Base-by-base conservation (phyloP, 441 rosid species). In the Eutrema salsugineum region DNA sequence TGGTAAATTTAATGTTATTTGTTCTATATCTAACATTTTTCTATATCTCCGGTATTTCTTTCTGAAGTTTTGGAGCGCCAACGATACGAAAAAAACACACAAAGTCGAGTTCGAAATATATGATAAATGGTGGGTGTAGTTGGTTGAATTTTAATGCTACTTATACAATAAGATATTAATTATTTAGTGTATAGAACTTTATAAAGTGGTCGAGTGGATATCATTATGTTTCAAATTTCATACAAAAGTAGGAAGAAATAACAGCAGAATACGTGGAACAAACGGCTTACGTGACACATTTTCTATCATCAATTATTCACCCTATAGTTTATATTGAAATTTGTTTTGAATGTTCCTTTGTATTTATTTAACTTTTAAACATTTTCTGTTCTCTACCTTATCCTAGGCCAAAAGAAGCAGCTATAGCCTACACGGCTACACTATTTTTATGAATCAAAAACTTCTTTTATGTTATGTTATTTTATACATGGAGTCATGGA, bases 221-320 rank as follows among this genome's bases (percentile, higher is more conserved):
- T 76, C 28, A 70, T 76, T 58, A 57, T 49, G 71, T 70, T 69
- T 49, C 55, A 62, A 9, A 40, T 70, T 69, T 33, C 55, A 62
- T 15, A 40, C 20, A 56, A 63, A 69, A 76, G 79, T 20, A 11
- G 19, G 16, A 58, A 33, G 5, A 4, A 38, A 15, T 11, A 42
- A 35, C 2, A 33, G 35, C 64, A 67, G 15, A 17, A 28, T 40
- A 40, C 39, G 72, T 76, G 68, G 72, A 70, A 73, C 62, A 42
- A 65, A 56, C 32, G 33, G 75, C 71, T 48, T 76, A 63, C 79
- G 72, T 76, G 72, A 50, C 20, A 64, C 63, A 48, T 35, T 70
- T 68, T 76, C 79, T 65, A 64, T 65, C 79, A 76, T 76, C 76
- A 64, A 76, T 70, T 64, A 76, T 76, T 30, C 33, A 6, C 58